Evolutionary conservation across 1,284 basidiomycete genomes (phyloP), one percentile per base, ranked within the genome.

Genomic region (Peniophora sp.): DNA sequence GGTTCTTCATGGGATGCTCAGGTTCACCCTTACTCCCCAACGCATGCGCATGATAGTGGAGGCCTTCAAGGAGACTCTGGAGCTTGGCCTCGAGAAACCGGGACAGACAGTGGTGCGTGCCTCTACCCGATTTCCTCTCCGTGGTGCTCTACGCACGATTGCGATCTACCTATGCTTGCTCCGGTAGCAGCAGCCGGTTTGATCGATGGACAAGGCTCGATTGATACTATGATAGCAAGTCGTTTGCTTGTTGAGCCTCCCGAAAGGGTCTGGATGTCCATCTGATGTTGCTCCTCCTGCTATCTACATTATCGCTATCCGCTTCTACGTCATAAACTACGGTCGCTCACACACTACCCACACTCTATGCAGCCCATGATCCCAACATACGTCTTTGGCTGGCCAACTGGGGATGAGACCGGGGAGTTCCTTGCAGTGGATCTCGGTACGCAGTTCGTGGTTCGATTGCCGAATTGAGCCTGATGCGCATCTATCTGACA

Each of bases 31-130:
- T 55, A 94, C 92, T 1, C 91, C 94, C 14, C 92, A 94, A 68
- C 73, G 93, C 57, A 96, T 97, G 92, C 81, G 93, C 52, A 96
- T 94, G 83, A 98, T 99, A 65, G 93, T 95, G 24, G 88, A 97
- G 62, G 88, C 93, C 1, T 97, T 99, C 72, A 87, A 94, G 65
- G 92, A 96, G 52, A 85, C 90, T 1, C 79, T 99, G 22, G 92
- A 97, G 62, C 70, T 81, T 18, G 96, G 96, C 18, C 73, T 99
- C 49, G 74, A 88, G 58, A 88, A 96, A 69, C 73, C 78, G 32
- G 81, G 82, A 15, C 91, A 98, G 72, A 76, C 90, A 48, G 95
- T 99, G 64, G 93, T 96, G 65, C 64, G 92, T 83, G 10, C 14
- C 47, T 3, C 12, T 3, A 34, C 23, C 32, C 47, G 39, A 18